Conservation (phyloP, 805 yeast species). For the Zygotorulaspora sp. region DNA sequence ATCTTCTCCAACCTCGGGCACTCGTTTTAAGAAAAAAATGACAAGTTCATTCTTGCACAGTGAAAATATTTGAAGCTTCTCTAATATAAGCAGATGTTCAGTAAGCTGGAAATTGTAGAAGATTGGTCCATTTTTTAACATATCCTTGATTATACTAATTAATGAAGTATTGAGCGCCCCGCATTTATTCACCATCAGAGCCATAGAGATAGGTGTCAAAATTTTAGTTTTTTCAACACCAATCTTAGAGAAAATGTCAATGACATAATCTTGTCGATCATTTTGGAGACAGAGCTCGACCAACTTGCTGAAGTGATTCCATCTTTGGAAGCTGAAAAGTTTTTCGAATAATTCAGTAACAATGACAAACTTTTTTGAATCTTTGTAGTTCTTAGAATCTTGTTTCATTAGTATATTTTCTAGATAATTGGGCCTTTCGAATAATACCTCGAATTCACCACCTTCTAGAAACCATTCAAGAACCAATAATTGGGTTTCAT, state of each 20-base stretch:
- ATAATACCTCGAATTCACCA: slow-evolving; percentile 6
- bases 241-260: slow-evolving; percentile 2
- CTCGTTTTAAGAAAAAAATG: slow-evolving; percentile 10
- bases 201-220: slow-evolving; percentile 9
- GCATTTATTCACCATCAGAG: slow-evolving; percentile 12
- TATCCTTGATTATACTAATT: slow-evolving; percentile 6
- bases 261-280: slow-evolving; percentile 1
- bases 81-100: slow-evolving; percentile 2
- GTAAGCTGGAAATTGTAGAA: slow-evolving; percentile 7
- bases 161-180: slow-evolving; percentile 11
- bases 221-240: neutral
- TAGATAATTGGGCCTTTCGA: neutral
- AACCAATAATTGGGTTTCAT: slow-evolving; percentile 5
- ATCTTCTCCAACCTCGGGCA: neutral
- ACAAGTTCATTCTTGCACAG: slow-evolving; percentile 12
- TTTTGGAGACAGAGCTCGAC: slow-evolving; percentile 9
- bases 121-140: slow-evolving; percentile 1
- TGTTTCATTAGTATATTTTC: neutral
- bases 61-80: slow-evolving; percentile 11
- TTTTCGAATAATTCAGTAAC: slow-evolving; percentile 1
- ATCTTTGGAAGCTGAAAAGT: slow-evolving; percentile 2
- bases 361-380: neutral
- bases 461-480: slow-evolving; percentile 9
- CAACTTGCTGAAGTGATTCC: slow-evolving; percentile 9
- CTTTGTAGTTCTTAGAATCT: neutral